Evolutionary conservation across 2,329 filamentous ascomycete species (phyloP).

Genomic region (Chrysoporthe deuterocubensis): DNA sequence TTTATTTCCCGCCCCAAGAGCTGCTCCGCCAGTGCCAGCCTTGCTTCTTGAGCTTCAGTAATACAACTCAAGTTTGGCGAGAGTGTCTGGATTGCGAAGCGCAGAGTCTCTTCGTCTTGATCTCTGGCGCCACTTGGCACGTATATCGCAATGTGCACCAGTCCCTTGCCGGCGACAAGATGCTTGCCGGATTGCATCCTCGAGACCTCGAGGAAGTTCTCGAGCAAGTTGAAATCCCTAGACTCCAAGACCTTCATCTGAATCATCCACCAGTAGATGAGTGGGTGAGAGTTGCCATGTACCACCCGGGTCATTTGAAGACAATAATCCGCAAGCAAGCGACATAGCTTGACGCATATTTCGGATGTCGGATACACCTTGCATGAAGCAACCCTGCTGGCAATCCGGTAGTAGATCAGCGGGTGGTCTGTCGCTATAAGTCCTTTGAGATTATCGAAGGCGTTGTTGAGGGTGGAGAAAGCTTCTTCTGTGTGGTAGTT

Average conservation of each 20-base stretch:
- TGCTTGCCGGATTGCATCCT: slow-evolving; percentile 5
- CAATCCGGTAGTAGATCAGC: slow-evolving; percentile 5
- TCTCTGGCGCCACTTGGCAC: slow-evolving; percentile 15
- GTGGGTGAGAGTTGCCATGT: slow-evolving; percentile 12
- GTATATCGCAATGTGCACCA: not conserved
- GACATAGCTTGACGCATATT: slow-evolving; percentile 10
- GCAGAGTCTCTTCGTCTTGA: slow-evolving; percentile 10
- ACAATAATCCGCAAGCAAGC: slow-evolving; percentile 8
- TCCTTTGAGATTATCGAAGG: slow-evolving; percentile 18
- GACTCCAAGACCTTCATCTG: slow-evolving; percentile 7
- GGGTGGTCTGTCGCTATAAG: slow-evolving; percentile 7
- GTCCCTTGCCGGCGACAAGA: not conserved
- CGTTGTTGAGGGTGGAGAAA: slow-evolving; percentile 12
- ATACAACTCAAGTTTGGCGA: not conserved
- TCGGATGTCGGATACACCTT: slow-evolving; percentile 9
- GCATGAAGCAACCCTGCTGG: slow-evolving; percentile 3
- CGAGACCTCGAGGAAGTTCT: slow-evolving; percentile 6
- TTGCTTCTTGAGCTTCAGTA: slow-evolving; percentile 13
- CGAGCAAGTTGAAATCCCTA: not conserved
- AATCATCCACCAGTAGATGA: slow-evolving; percentile 1
- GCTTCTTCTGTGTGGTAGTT: not conserved
- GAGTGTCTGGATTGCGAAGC: not conserved
- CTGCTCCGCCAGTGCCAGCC: slow-evolving; percentile 15
- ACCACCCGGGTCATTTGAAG: slow-evolving; percentile 1
- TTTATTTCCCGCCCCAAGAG: not conserved